Percentiles rank a stretch among this genome's conserved stretches.
These are phyloP conservation scores for Mycena chlorophos DNA, from an alignment of 768 basidiomycete species.

Conservation along the genomic window DNA sequence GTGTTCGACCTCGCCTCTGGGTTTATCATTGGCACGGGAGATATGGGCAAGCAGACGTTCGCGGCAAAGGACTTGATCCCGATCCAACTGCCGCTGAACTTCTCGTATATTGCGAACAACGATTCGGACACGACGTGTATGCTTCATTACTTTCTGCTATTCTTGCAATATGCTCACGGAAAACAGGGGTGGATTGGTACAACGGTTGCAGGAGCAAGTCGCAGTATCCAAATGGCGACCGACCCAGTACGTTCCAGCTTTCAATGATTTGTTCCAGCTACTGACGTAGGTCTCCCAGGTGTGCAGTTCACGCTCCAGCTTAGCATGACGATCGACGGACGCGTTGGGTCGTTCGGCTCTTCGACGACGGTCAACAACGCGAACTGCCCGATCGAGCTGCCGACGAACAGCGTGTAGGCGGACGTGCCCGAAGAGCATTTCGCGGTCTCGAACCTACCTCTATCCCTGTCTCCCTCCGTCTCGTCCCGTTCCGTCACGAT, in stretches of 20 bases:
- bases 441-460: no score
- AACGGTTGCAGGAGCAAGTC: constrained; percentile 68
- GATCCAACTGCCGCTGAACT: constrained; percentile 75
- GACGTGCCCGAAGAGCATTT: no score
- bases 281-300: constrained; percentile 36
- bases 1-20: constrained; percentile 71
- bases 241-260: constrained; percentile 61
- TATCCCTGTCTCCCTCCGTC: no score
- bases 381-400: constrained; percentile 68
- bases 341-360: constrained; percentile 51
- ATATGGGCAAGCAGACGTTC: constrained; percentile 56
- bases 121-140: constrained; percentile 81
- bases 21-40: constrained; percentile 67
- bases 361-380: constrained; percentile 62
- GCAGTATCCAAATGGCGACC: constrained; percentile 48
- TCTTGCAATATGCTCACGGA: no score
- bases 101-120: constrained; percentile 80
- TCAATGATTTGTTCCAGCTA: constrained; percentile 9
- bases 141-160: constrained; percentile 22
- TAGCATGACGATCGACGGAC: constrained; percentile 68
- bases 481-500: no score
- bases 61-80: constrained; percentile 67
- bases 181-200: constrained; percentile 76
- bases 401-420: constrained; percentile 50
- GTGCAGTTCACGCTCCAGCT: constrained; percentile 68